phyloP scores from a whole-genome alignment of 164 flowering plant genomes.

The Protea cynaroides region DNA sequence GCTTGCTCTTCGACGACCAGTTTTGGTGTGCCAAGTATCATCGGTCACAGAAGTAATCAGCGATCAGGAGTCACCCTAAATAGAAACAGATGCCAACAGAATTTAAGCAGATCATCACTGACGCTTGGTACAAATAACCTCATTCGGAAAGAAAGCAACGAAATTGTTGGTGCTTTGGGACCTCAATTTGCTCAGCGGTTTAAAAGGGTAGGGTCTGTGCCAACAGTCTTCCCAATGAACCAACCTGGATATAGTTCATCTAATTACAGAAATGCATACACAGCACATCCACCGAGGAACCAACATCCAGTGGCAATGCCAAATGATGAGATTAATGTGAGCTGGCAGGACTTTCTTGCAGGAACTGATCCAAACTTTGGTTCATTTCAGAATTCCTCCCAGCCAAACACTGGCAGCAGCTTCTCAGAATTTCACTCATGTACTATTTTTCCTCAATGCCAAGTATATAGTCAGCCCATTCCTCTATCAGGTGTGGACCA shows the following conservation, averaged over 20 bases:
- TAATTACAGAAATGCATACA: conserved; percentile 3
- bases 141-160: conserved; percentile 18
- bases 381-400: conserved; percentile 10
- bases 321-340: conserved; percentile 6
- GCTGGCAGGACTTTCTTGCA: conserved; percentile 15
- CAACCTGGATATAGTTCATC: conserved; percentile 15
- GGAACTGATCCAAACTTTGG: conserved; percentile 6
- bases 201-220: conserved; percentile 21
- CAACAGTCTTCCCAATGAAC: conserved; percentile 8
- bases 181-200: conserved; percentile 21
- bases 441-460: conserved; percentile 8
- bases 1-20: conserved; percentile 26
- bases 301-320: conserved; percentile 1
- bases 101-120: conserved; percentile 1
- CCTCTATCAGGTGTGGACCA: conserved; percentile 17
- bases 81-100: conserved; percentile 23
- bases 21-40: conserved; percentile 18
- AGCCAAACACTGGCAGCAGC: conserved; percentile 6
- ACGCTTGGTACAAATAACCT: neutral
- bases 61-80: conserved; percentile 7
- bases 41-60: conserved; percentile 19
- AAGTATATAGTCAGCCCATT: conserved; percentile 11
- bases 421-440: neutral
- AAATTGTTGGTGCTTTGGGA: conserved; percentile 12
- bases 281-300: conserved; percentile 11